phyloP scores from a whole-genome alignment of 257 asterid species.

The Eucommia ulmoides region DNA sequence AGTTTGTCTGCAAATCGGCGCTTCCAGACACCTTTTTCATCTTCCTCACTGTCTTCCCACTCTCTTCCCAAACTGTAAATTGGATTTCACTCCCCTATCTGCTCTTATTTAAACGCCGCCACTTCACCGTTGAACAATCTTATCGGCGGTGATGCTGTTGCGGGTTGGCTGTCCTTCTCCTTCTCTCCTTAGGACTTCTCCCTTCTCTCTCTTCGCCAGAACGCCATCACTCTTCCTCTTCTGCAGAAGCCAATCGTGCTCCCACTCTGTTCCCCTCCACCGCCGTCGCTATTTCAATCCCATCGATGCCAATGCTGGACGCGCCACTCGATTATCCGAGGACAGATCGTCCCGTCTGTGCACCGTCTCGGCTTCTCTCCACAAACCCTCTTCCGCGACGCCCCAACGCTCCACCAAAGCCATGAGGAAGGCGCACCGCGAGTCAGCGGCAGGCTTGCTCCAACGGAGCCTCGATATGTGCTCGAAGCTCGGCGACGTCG shows the following conservation, averaged over 20 bases:
- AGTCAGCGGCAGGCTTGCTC: conserved; percentile 49
- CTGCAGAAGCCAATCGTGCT: neutral
- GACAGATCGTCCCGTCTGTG: conserved; percentile 23
- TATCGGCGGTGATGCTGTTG: conserved; percentile 22
- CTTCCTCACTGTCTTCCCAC: too few relatives aligned
- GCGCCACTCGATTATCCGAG: conserved; percentile 17
- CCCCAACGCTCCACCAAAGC: conserved; percentile 15
- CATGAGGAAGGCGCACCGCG: conserved; percentile 27
- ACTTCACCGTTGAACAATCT: too few relatives aligned
- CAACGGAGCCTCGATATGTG: conserved; percentile 48
- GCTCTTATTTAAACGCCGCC: too few relatives aligned
- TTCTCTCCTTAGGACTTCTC: conserved; percentile 7
- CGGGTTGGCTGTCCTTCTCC: conserved; percentile 23
- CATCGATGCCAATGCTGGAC: conserved; percentile 11
- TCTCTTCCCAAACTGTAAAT: too few relatives aligned
- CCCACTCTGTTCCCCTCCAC: conserved; percentile 2
- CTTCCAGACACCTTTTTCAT: too few relatives aligned
- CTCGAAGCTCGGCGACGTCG: conserved; percentile 43
- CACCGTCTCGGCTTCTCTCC: conserved; percentile 32
- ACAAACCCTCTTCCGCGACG: conserved; percentile 1
- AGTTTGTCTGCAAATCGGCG: too few relatives aligned
- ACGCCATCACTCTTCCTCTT: conserved; percentile 11
- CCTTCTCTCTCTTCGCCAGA: conserved; percentile 17
- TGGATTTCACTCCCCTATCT: too few relatives aligned
- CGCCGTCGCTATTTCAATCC: conserved; percentile 5